A percentile compares a stretch with the other conserved stretches of the same genome.
These are phyloP conservation scores for Kwoniella sp. DNA, from an alignment of 768 basidiomycete species.

Conservation along the genomic window DNA sequence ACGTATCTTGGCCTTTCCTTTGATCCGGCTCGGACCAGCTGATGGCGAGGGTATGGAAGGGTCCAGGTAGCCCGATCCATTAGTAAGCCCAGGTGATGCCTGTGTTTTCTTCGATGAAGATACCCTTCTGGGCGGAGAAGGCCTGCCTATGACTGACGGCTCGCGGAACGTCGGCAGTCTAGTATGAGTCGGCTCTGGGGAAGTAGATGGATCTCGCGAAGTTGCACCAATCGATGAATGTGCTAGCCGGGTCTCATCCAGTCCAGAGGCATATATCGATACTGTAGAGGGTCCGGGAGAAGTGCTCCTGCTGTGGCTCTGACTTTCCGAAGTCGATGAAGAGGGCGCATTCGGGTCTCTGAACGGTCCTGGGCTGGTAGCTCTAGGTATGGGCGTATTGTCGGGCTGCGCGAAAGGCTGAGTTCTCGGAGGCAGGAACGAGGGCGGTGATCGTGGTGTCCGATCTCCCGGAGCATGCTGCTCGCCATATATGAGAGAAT, in stretches of 20 bases:
- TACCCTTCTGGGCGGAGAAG: constrained; percentile 2
- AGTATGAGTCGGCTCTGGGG: constrained; percentile 20
- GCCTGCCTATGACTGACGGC: constrained; percentile 16
- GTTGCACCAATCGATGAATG: constrained; percentile 10
- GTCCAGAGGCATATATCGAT: constrained; percentile 42
- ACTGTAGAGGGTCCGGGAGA: constrained; percentile 45
- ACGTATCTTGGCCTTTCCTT: constrained; percentile 36
- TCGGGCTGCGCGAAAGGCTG: constrained; percentile 3
- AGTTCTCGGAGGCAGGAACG: neutral
- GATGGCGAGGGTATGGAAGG: constrained; percentile 17
- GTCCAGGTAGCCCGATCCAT: constrained; percentile 39
- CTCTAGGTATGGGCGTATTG: constrained; percentile 1
- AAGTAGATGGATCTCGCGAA: constrained; percentile 32
- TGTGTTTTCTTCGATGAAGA: constrained; percentile 12
- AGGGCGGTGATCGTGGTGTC: constrained; percentile 22
- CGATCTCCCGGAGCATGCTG: constrained; percentile 17
- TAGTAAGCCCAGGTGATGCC: neutral
- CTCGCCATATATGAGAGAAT: constrained; percentile 34
- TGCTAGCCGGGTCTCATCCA: constrained; percentile 26
- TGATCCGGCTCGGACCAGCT: constrained; percentile 9
- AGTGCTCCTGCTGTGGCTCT: constrained; percentile 29
- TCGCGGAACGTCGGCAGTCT: constrained; percentile 34
- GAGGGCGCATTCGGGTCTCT: constrained; percentile 12
- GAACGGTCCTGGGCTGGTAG: constrained; percentile 32
- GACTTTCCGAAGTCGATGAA: constrained; percentile 23